A percentile compares a stretch with the other conserved stretches of the same genome.
Conservation (phyloP, 1,284 basidiomycete genomes). For the Puccinia hordei region DNA sequence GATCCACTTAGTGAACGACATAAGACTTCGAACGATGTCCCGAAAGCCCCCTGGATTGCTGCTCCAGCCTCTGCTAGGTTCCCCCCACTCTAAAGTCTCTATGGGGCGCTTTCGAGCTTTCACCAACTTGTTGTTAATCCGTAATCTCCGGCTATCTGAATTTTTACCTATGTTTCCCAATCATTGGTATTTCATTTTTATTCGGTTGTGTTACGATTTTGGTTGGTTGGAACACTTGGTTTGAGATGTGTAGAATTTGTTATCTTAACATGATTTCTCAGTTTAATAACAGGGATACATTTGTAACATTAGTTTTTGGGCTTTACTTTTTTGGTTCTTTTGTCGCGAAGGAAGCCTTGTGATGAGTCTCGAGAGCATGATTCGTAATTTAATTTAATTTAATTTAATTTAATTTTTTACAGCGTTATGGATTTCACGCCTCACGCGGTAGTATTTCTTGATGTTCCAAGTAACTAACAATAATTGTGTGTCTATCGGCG, state of each 20-base stretch:
- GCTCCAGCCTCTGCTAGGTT: conserved; percentile 30
- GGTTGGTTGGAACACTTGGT: background rate
- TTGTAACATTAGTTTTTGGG: conserved; percentile 3
- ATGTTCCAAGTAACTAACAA: too few species aligned
- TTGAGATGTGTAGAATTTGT: background rate
- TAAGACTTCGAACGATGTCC: background rate
- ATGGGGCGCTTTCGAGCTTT: background rate
- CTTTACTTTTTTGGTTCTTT: background rate
- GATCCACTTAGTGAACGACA: conserved; percentile 24
- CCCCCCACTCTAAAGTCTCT: conserved; percentile 5
- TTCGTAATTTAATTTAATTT: too few species aligned
- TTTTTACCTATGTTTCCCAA: background rate
- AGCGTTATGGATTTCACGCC: too few species aligned
- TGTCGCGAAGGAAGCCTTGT: background rate
- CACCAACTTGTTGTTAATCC: background rate
- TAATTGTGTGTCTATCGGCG: too few species aligned
- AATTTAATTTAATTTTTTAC: too few species aligned
- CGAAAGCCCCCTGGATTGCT: conserved; percentile 44
- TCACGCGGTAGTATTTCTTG: too few species aligned
- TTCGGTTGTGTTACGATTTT: background rate
- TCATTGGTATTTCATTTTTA: background rate
- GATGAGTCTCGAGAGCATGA: background rate
- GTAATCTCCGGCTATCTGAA: background rate
- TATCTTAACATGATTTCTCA: background rate
- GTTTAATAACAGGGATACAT: background rate